Evolutionary conservation across 441 rosid species (phyloP).

Genomic region (Mallotus japonicus): DNA sequence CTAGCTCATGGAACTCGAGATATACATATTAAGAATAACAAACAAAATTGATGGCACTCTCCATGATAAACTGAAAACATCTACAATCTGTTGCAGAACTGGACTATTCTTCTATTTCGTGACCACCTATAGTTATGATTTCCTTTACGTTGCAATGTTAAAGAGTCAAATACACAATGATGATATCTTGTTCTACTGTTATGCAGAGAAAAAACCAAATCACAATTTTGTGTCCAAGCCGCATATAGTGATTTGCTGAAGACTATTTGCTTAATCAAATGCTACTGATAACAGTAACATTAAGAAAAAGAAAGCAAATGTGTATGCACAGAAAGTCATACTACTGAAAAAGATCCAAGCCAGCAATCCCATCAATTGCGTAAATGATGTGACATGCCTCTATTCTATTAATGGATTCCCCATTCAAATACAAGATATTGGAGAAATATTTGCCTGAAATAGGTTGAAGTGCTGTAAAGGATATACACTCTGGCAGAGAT

Average conservation of each 20-base stretch:
- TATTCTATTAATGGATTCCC: background rate
- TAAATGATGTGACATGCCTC: background rate
- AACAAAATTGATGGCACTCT: no score
- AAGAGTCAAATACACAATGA: no score
- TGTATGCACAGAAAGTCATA: background rate
- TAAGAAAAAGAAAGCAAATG: background rate
- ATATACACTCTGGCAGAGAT: conserved; percentile 54
- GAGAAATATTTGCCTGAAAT: conserved; percentile 44
- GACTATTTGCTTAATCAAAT: background rate
- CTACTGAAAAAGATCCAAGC: background rate
- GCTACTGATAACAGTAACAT: background rate
- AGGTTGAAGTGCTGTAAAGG: conserved; percentile 66
- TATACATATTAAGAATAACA: no score
- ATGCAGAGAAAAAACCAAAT: no score
- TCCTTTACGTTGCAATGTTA: no score
- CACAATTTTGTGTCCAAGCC: background rate
- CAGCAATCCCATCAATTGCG: background rate
- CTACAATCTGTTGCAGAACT: no score
- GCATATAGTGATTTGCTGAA: background rate
- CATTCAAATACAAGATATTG: background rate
- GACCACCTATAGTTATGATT: no score
- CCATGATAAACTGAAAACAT: no score
- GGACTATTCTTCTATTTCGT: no score
- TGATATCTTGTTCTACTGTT: no score
- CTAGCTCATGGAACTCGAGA: no score